phyloP scores from a whole-genome alignment of 768 basidiomycete species.

The Amanita exitialis region DNA sequence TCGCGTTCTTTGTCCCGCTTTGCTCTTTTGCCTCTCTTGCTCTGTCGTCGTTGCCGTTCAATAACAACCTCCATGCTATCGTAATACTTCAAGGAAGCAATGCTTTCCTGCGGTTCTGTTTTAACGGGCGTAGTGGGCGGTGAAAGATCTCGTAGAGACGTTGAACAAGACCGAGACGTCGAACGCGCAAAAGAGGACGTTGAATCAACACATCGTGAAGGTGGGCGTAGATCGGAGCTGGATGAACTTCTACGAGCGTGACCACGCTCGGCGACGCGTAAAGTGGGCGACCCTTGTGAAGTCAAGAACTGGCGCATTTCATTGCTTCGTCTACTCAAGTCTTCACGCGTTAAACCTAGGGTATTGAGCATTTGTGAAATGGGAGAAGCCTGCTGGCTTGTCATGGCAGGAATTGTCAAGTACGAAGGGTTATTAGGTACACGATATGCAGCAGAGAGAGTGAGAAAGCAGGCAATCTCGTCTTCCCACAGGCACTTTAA shows the following conservation, averaged over 20 bases:
- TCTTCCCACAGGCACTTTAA: slow-evolving; percentile 5
- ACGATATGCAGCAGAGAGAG: slow-evolving; percentile 8
- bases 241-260: slow-evolving; percentile 19
- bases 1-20: slow-evolving; percentile 41
- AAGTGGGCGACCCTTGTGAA: slow-evolving; percentile 34
- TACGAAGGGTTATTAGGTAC: not conserved
- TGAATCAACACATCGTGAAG: slow-evolving; percentile 25
- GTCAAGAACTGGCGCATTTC: slow-evolving; percentile 77
- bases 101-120: slow-evolving; percentile 42
- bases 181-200: slow-evolving; percentile 30
- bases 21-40: slow-evolving; percentile 39
- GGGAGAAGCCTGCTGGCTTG: slow-evolving; percentile 42
- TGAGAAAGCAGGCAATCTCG: slow-evolving; percentile 4
- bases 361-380: slow-evolving; percentile 64
- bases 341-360: slow-evolving; percentile 70
- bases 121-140: slow-evolving; percentile 58
- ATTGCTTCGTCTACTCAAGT: slow-evolving; percentile 59
- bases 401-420: slow-evolving; percentile 19
- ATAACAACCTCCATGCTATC: slow-evolving; percentile 74
- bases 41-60: slow-evolving; percentile 59
- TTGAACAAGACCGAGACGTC: slow-evolving; percentile 33
- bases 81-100: slow-evolving; percentile 43
- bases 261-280: slow-evolving; percentile 33
- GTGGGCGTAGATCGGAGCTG: slow-evolving; percentile 20
- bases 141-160: slow-evolving; percentile 42